A percentile compares a stretch with the other conserved stretches of the same genome.
Evolutionary conservation across 2,329 filamentous ascomycete species (phyloP).

Genomic region (Geosmithia morbida): DNA sequence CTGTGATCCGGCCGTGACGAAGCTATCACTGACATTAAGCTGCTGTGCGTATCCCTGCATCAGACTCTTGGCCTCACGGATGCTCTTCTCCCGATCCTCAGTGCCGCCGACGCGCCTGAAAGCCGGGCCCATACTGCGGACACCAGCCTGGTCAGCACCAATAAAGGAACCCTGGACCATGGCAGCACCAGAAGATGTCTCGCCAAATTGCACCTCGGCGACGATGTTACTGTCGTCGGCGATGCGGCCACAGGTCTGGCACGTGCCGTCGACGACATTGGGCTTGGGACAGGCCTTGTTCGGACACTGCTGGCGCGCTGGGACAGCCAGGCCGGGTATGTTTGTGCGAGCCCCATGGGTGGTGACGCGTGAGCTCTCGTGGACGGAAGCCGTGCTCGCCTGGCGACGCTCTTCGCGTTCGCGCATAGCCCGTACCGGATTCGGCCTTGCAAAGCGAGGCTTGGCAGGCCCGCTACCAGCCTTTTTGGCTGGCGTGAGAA

Average conservation of each 20-base stretch:
- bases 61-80: conserved; percentile 41
- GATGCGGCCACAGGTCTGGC: conserved; percentile 72
- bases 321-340: conserved; percentile 4
- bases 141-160: conserved; percentile 70
- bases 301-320: conserved; percentile 31
- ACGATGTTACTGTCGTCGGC: conserved; percentile 82
- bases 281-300: conserved; percentile 47
- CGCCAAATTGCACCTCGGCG: conserved; percentile 81
- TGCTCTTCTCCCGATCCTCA: conserved; percentile 43
- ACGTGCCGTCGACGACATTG: conserved; percentile 52
- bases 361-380: conserved; percentile 11
- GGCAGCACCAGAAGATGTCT: conserved; percentile 72
- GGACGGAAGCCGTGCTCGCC: conserved; percentile 14
- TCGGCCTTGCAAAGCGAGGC: conserved; percentile 28
- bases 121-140: conserved; percentile 50
- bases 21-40: conserved; percentile 44
- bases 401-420: conserved; percentile 32
- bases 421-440: conserved; percentile 34
- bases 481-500: conserved; percentile 25
- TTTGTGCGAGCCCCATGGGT: conserved; percentile 8
- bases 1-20: conserved; percentile 51
- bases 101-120: conserved; percentile 44
- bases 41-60: conserved; percentile 49
- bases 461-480: conserved; percentile 13
- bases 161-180: conserved; percentile 85